These are phyloP conservation scores for Arabidopsis arenosa DNA, from an alignment of 345 rosid genomes.

Conservation along the genomic window DNA sequence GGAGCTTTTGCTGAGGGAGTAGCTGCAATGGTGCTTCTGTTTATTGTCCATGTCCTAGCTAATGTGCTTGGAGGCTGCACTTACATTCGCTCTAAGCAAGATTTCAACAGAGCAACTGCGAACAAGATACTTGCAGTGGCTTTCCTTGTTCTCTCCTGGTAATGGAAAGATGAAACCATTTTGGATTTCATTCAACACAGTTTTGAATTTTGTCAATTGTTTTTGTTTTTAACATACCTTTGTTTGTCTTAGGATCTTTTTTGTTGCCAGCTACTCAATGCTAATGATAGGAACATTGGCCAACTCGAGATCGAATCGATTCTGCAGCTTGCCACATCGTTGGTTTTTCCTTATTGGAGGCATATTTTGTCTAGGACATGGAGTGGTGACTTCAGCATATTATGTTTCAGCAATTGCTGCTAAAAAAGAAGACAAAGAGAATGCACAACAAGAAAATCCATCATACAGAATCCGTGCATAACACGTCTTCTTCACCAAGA, in stretches of 20 bases:
- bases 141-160: slow-evolving; percentile 84
- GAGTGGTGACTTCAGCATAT: slow-evolving; percentile 65
- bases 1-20: slow-evolving; percentile 77
- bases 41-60: slow-evolving; percentile 64
- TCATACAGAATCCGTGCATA: slow-evolving; percentile 30
- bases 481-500: neutral
- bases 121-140: slow-evolving; percentile 76
- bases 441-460: neutral
- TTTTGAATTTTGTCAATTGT: neutral
- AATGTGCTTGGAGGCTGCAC: slow-evolving; percentile 76
- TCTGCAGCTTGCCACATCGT: slow-evolving; percentile 60
- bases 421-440: slow-evolving; percentile 48
- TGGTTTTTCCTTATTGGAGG: slow-evolving; percentile 68
- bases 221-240: slow-evolving; percentile 2
- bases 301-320: slow-evolving; percentile 62
- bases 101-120: slow-evolving; percentile 54
- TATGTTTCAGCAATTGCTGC: slow-evolving; percentile 79
- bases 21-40: slow-evolving; percentile 67
- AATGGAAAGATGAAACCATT: slow-evolving; percentile 20
- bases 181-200: slow-evolving; percentile 48
- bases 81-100: slow-evolving; percentile 62
- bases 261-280: slow-evolving; percentile 64
- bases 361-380: slow-evolving; percentile 74
- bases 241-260: slow-evolving; percentile 56
- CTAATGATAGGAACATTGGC: slow-evolving; percentile 64